phyloP scores from a whole-genome alignment of 495 filamentous ascomycete genomes.

The Aspergillus sclerotioniger region DNA sequence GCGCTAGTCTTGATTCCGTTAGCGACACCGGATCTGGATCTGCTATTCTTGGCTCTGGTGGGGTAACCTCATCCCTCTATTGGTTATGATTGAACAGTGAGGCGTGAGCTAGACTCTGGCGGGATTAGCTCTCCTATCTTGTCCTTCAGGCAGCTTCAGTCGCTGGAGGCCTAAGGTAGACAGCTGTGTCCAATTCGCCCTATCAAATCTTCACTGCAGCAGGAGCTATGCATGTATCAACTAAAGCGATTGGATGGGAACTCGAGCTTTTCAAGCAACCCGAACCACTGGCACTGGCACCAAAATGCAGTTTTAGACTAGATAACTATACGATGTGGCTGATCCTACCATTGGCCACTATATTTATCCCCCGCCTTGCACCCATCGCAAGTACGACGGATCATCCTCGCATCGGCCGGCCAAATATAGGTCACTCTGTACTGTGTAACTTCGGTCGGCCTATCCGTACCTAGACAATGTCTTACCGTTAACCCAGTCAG shows the following conservation, averaged over 20 bases:
- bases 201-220: too few species aligned
- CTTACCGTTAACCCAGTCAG: too few species aligned
- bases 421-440: too few species aligned
- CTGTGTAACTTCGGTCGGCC: too few species aligned
- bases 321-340: background rate
- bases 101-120: background rate
- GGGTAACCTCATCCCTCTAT: background rate
- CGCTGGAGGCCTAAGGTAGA: too few species aligned
- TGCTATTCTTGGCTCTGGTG: constrained; percentile 1
- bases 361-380: background rate
- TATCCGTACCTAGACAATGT: too few species aligned
- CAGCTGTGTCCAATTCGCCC: too few species aligned
- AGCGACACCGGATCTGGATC: background rate
- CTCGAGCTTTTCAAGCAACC: too few species aligned
- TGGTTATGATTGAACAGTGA: background rate
- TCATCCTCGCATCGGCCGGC: background rate
- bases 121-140: background rate
- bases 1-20: background rate
- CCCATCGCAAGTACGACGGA: background rate
- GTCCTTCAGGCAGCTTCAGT: background rate
- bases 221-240: too few species aligned
- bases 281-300: too few species aligned
- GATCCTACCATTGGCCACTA: background rate
- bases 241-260: too few species aligned
- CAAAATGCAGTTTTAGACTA: background rate